Conservation (phyloP, 164 flowering plant species). For the Vitis cinerea region DNA sequence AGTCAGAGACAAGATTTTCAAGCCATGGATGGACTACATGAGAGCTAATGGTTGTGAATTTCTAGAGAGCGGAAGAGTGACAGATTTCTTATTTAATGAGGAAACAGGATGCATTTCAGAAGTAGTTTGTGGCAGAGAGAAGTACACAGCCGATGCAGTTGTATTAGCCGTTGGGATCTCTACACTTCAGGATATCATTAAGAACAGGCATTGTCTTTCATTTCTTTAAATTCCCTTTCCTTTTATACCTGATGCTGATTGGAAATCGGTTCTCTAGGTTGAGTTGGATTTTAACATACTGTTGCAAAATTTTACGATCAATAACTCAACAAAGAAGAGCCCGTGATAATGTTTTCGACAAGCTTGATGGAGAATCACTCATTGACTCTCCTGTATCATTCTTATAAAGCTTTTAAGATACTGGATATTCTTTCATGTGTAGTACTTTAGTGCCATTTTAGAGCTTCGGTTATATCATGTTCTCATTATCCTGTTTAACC, state of each 20-base stretch:
- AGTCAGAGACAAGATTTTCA: constrained; percentile 45
- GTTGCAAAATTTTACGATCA: background rate
- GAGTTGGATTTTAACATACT: background rate
- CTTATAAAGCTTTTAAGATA: background rate
- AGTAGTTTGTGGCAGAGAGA: constrained; percentile 48
- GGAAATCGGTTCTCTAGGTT: background rate
- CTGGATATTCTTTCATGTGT: background rate
- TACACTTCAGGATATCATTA: constrained; percentile 45
- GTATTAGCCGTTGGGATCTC: constrained; percentile 60
- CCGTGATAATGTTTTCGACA: background rate
- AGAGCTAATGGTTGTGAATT: constrained; percentile 45
- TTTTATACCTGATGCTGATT: background rate
- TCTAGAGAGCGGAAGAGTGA: constrained; percentile 38
- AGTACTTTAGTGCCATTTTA: background rate
- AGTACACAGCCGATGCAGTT: constrained; percentile 49
- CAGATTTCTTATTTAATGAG: constrained; percentile 46
- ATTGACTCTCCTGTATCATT: background rate
- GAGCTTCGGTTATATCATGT: background rate
- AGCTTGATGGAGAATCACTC: background rate
- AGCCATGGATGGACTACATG: constrained; percentile 57
- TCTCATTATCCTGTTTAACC: constrained; percentile 12
- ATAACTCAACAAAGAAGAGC: background rate
- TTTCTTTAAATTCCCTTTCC: background rate
- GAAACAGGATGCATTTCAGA: constrained; percentile 49
- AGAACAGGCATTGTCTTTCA: constrained; percentile 28